phyloP scores from a whole-genome alignment of 2,329 filamentous ascomycete genomes.

The Aspergillus uvarum region DNA sequence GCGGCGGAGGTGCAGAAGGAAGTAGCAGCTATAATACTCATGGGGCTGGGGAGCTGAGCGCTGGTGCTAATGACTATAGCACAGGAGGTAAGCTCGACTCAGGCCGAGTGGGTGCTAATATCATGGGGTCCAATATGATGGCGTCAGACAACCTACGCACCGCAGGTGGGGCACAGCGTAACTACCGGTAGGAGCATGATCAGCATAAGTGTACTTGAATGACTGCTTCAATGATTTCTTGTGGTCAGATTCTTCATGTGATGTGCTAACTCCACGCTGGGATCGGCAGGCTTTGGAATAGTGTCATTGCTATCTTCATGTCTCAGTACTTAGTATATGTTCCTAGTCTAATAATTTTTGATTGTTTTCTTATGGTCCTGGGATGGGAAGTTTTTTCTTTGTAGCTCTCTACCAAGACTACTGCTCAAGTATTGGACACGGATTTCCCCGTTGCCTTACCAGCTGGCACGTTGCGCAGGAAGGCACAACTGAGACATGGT shows the following conservation, averaged over 20 bases:
- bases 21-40: slow-evolving; percentile 16
- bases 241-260: background rate
- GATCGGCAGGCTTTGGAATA: background rate
- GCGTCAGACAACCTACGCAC: slow-evolving; percentile 10
- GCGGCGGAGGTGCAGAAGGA: slow-evolving; percentile 9
- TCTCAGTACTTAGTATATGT: background rate
- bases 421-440: no score
- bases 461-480: background rate
- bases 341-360: background rate
- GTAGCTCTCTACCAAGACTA: background rate
- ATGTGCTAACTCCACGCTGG: no score
- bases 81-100: slow-evolving; percentile 13
- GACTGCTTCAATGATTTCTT: background rate
- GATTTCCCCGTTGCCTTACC: no score
- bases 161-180: slow-evolving; percentile 14
- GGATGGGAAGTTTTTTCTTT: background rate
- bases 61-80: slow-evolving; percentile 7
- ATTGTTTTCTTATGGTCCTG: background rate
- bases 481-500: background rate
- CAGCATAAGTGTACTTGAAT: background rate
- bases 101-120: background rate
- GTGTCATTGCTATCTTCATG: background rate
- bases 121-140: slow-evolving; percentile 3
- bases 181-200: slow-evolving; percentile 9
- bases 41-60: slow-evolving; percentile 1